phyloP scores from a whole-genome alignment of 2,329 filamentous ascomycete species.

The Ampelomyces quisqualis region DNA sequence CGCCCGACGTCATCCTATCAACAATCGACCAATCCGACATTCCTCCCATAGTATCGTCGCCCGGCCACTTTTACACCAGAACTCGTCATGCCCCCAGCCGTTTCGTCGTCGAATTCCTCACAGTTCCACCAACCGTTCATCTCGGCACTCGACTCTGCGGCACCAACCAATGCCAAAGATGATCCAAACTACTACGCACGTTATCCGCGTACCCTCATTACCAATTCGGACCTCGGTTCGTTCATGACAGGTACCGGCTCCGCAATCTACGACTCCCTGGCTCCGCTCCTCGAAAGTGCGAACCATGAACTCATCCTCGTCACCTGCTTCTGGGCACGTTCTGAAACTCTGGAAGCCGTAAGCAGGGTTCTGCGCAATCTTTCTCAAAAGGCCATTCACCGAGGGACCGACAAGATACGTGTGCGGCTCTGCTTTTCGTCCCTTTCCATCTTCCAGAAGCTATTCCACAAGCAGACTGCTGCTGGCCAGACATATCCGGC shows the following conservation, averaged over 20 bases:
- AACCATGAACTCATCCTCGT: slow-evolving; percentile 69
- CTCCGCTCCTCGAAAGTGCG: slow-evolving; percentile 63
- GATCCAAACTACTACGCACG: slow-evolving; percentile 46
- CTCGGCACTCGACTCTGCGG: slow-evolving; percentile 27
- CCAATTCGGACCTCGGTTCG: slow-evolving; percentile 36
- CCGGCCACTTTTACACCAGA: no score
- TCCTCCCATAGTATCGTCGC: no score
- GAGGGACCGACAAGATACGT: slow-evolving; percentile 50
- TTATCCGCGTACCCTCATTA: slow-evolving; percentile 38
- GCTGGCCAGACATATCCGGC: slow-evolving; percentile 63
- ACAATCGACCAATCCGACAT: slow-evolving; percentile 1
- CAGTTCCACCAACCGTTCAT: slow-evolving; percentile 32
- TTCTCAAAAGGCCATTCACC: slow-evolving; percentile 50
- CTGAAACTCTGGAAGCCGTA: slow-evolving; percentile 60
- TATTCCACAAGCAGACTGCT: slow-evolving; percentile 67
- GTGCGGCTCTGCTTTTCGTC: slow-evolving; percentile 78
- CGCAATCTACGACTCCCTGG: slow-evolving; percentile 50
- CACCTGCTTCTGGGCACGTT: slow-evolving; percentile 79
- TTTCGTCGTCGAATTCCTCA: slow-evolving; percentile 4
- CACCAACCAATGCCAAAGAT: slow-evolving; percentile 26
- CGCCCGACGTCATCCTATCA: slow-evolving; percentile 29
- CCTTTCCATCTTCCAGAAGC: slow-evolving; percentile 68
- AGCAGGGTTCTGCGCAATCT: slow-evolving; percentile 60
- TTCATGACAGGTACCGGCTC: slow-evolving; percentile 50
- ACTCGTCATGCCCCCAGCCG: slow-evolving; percentile 7